Percentiles rank a stretch among this genome's conserved stretches.
phyloP scores from a whole-genome alignment of 192 early-diverging fungal genomes.

The Funneliformis geosporum region DNA sequence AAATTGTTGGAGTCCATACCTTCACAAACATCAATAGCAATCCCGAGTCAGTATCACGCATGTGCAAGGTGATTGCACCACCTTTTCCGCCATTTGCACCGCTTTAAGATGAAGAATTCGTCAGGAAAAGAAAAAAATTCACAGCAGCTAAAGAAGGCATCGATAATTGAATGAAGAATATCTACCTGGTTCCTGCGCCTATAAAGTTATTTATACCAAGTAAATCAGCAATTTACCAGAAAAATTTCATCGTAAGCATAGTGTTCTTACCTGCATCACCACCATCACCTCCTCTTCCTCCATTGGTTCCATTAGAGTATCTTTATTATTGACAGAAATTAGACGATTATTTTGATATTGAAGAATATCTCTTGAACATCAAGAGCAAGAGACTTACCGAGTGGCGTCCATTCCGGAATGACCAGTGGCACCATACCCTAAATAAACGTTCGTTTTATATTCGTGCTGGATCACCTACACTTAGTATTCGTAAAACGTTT shows the following conservation, averaged over 20 bases:
- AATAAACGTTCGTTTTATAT: conserved; percentile 14
- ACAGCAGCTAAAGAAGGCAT: neutral
- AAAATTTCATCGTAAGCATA: neutral
- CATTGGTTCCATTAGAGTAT: conserved; percentile 1
- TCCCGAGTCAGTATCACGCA: conserved; percentile 22
- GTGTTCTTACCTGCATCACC: conserved; percentile 32
- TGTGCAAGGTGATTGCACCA: conserved; percentile 19
- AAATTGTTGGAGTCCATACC: conserved; percentile 17
- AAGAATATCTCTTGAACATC: neutral
- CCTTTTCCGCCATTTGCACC: conserved; percentile 28
- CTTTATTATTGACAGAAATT: conserved; percentile 21
- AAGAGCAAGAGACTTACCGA: conserved; percentile 15
- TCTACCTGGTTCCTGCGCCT: conserved; percentile 26
- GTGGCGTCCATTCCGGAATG: conserved; percentile 2
- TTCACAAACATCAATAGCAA: conserved; percentile 22
- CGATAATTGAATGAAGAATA: conserved; percentile 15
- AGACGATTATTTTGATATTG: neutral
- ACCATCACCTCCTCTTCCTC: conserved; percentile 28
- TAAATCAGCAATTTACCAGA: conserved; percentile 16
- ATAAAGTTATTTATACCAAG: conserved; percentile 7
- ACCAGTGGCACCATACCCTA: conserved; percentile 19
- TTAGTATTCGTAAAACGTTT: conserved; percentile 11
- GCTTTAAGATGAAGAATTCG: conserved; percentile 10
- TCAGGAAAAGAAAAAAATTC: conserved; percentile 14
- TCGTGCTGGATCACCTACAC: neutral